Evolutionary conservation across 108 stramenopile genomes (phyloP).

Genomic region (Nitzschia sp.): DNA sequence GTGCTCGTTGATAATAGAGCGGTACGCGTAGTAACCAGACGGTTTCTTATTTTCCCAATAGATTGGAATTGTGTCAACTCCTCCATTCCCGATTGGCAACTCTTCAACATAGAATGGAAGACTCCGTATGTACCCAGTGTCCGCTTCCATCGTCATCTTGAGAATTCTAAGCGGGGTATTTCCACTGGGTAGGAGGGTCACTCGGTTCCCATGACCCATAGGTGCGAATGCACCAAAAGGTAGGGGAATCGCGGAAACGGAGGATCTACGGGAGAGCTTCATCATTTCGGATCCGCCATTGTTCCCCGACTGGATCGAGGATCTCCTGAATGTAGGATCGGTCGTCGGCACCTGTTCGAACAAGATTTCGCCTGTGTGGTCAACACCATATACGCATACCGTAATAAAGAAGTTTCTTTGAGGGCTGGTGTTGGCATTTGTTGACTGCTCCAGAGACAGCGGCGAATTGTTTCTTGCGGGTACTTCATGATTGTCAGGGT

Average conservation of each 20-base stretch:
- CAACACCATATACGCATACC: slow-evolving; percentile 72
- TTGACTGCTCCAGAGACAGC: neutral
- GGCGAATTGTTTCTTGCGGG: neutral
- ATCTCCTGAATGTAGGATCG: slow-evolving; percentile 2
- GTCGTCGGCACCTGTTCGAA: slow-evolving; percentile 42
- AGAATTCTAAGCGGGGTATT: slow-evolving; percentile 52
- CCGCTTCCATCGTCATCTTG: slow-evolving; percentile 75
- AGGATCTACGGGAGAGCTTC: neutral
- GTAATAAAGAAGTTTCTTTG: slow-evolving; percentile 56
- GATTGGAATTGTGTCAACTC: slow-evolving; percentile 68
- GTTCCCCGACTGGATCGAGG: neutral
- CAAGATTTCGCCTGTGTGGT: slow-evolving; percentile 78
- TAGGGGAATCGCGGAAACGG: neutral
- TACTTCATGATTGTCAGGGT: neutral
- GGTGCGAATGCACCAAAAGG: slow-evolving; percentile 75
- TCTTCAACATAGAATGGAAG: slow-evolving; percentile 67
- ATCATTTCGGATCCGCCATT: neutral
- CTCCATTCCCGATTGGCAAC: slow-evolving; percentile 67
- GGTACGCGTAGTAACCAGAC: slow-evolving; percentile 78
- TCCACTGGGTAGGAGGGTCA: slow-evolving; percentile 70
- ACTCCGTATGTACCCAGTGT: slow-evolving; percentile 60
- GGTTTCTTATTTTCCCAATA: slow-evolving; percentile 60
- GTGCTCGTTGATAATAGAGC: slow-evolving; percentile 54
- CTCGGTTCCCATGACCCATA: slow-evolving; percentile 45
- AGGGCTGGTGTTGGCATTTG: neutral